These are phyloP conservation scores for Panicum virgatum DNA, from an alignment of 202 grass and related monocot genomes.

Conservation along the genomic window DNA sequence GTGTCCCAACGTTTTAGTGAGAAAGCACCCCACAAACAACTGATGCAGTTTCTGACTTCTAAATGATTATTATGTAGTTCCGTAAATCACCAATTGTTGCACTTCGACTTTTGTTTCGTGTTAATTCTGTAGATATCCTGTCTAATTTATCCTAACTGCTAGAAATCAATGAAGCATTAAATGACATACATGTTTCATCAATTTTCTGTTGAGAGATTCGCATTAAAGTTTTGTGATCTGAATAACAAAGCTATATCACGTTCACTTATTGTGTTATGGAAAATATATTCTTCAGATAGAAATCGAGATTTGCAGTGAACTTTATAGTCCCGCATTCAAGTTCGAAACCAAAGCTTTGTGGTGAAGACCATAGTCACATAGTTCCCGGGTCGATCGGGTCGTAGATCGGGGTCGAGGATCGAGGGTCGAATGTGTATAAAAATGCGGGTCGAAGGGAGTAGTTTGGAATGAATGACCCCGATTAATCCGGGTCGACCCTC, in stretches of 20 bases:
- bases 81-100: background rate
- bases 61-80: background rate
- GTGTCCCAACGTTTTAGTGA: background rate
- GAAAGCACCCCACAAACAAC: background rate
- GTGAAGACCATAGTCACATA: too few species aligned
- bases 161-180: background rate
- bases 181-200: background rate
- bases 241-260: background rate
- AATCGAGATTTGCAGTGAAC: conserved; percentile 31
- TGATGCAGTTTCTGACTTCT: background rate
- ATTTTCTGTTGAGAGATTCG: conserved; percentile 1
- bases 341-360: conserved; percentile 34
- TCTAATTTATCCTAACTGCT: conserved; percentile 3
- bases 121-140: background rate
- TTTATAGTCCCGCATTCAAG: conserved; percentile 30
- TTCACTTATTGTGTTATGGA: conserved; percentile 26
- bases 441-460: too few species aligned
- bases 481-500: too few species aligned
- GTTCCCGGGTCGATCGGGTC: too few species aligned
- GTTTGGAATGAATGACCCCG: too few species aligned
- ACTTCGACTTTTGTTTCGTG: background rate
- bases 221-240: background rate
- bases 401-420: too few species aligned
- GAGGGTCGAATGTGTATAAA: too few species aligned
- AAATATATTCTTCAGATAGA: conserved; percentile 42